These are phyloP conservation scores for Forsythia viridissima DNA, from an alignment of 257 asterid species.

Conservation along the genomic window DNA sequence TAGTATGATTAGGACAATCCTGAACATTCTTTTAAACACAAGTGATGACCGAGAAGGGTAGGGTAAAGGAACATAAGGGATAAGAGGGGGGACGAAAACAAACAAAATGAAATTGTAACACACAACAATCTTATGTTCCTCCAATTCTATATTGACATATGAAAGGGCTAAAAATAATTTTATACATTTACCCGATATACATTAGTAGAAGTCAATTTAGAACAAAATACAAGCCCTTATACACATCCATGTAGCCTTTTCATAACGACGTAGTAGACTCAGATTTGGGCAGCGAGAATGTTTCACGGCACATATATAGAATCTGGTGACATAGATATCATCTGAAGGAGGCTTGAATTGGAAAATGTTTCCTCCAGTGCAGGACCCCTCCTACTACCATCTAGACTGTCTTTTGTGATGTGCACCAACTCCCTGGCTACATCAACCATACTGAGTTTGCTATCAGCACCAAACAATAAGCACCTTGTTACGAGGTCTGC, in stretches of 20 bases:
- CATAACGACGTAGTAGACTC: background rate
- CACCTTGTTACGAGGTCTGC: slow-evolving; percentile 76
- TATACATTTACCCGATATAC: background rate
- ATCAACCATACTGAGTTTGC: slow-evolving; percentile 55
- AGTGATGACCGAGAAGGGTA: background rate
- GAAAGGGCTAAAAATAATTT: background rate
- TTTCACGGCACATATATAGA: slow-evolving; percentile 48
- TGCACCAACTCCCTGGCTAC: slow-evolving; percentile 63
- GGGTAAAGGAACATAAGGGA: background rate
- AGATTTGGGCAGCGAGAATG: background rate
- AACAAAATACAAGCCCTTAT: background rate
- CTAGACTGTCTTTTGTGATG: slow-evolving; percentile 35
- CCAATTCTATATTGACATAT: background rate
- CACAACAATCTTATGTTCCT: background rate
- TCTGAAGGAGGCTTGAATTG: slow-evolving; percentile 76
- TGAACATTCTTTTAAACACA: no score
- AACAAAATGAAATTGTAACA: background rate
- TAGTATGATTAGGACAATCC: no score
- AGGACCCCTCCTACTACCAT: slow-evolving; percentile 48
- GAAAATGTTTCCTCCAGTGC: slow-evolving; percentile 71
- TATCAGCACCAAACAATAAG: slow-evolving; percentile 57
- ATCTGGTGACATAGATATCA: slow-evolving; percentile 88
- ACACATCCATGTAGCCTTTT: background rate
- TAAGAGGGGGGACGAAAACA: background rate
- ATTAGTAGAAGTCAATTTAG: background rate